Conservation (phyloP, 2,329 filamentous ascomycete genomes). For the Fusarium agapanthi region DNA sequence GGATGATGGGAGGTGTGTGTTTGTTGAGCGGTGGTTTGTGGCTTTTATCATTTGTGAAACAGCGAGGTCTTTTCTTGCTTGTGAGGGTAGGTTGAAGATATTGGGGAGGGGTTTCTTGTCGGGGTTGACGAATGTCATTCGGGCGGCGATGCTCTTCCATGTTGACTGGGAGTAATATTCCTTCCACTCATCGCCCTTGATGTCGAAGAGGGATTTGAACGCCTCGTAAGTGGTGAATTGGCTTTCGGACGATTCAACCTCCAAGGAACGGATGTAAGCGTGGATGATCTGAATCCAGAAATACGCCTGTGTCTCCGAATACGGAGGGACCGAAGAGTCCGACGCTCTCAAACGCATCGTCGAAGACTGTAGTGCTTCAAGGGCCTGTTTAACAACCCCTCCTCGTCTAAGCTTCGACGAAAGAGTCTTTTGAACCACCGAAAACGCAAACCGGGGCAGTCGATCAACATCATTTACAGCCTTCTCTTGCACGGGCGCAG, state of each 20-base stretch:
- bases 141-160: constrained; percentile 42
- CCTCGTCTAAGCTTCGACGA: constrained; percentile 30
- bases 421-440: constrained; percentile 40
- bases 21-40: constrained; percentile 4
- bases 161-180: constrained; percentile 36
- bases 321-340: constrained; percentile 32
- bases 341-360: constrained; percentile 36
- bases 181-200: constrained; percentile 41
- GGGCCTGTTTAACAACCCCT: constrained; percentile 40
- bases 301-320: constrained; percentile 47
- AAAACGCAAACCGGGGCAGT: constrained; percentile 44
- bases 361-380: constrained; percentile 37
- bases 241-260: not conserved
- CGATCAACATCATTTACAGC: constrained; percentile 15
- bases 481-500: not conserved
- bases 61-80: constrained; percentile 25
- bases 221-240: constrained; percentile 24
- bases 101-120: constrained; percentile 44
- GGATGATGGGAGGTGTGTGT: not conserved
- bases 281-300: constrained; percentile 46
- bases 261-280: constrained; percentile 25
- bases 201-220: constrained; percentile 36
- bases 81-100: constrained; percentile 29
- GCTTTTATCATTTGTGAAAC: constrained; percentile 30
- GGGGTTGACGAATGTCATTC: constrained; percentile 41